A percentile compares a stretch with the other conserved stretches of the same genome.
Conservation (phyloP, 257 asterid species). For the Forsythia viridissima region DNA sequence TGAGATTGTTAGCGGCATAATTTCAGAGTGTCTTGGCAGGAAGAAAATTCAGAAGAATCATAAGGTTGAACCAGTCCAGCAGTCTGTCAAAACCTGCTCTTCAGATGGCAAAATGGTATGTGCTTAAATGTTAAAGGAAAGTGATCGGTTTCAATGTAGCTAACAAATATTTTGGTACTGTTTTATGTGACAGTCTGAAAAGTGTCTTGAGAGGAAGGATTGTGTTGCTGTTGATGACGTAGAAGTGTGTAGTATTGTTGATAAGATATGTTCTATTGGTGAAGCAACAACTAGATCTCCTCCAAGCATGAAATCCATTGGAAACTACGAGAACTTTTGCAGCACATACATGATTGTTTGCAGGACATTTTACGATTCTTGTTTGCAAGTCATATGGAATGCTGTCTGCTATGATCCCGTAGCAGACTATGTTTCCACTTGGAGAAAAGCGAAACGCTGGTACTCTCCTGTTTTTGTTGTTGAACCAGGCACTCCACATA, state of each 20-base stretch:
- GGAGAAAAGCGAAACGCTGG: conserved; percentile 85
- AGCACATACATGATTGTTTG: conserved; percentile 49
- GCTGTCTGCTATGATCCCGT: conserved; percentile 65
- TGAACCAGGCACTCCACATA: conserved; percentile 29
- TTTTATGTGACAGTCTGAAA: conserved; percentile 48
- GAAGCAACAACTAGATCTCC: conserved; percentile 36
- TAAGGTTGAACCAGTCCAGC: conserved; percentile 38
- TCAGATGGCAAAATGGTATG: conserved; percentile 44
- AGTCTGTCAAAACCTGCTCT: conserved; percentile 34
- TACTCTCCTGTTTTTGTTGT: conserved; percentile 37
- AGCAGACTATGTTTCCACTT: conserved; percentile 62
- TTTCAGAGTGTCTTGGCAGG: conserved; percentile 56
- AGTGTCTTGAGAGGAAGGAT: conserved; percentile 35
- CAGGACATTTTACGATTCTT: conserved; percentile 56
- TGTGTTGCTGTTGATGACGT: conserved; percentile 33
- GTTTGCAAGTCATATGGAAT: conserved; percentile 82
- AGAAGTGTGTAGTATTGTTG: conserved; percentile 31
- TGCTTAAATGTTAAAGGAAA: neutral
- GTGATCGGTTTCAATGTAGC: conserved; percentile 6
- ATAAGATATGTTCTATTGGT: conserved; percentile 29
- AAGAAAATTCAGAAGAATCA: conserved; percentile 51
- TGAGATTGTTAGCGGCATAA: conserved; percentile 75
- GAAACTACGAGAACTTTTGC: conserved; percentile 76
- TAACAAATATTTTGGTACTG: conserved; percentile 16
- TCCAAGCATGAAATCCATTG: conserved; percentile 58